Percentiles rank a stretch among this genome's conserved stretches.
These are phyloP conservation scores for Artomyces pyxidatus DNA, from an alignment of 768 basidiomycete species.

Conservation along the genomic window DNA sequence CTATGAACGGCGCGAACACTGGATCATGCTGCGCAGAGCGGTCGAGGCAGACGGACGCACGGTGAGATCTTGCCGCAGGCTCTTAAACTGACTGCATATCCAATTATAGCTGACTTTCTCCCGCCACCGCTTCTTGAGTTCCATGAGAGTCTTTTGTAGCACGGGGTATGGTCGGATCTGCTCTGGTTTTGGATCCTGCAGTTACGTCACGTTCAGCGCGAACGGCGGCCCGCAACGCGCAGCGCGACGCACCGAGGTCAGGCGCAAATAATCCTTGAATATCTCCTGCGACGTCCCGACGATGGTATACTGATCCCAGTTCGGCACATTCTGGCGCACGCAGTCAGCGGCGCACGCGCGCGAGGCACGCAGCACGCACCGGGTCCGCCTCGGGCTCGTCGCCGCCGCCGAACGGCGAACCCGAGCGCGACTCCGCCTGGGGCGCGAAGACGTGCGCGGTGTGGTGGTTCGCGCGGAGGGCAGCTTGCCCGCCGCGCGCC, in stretches of 20 bases:
- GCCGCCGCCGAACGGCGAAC: slow-evolving; percentile 39
- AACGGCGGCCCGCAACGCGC: neutral
- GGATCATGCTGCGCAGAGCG: slow-evolving; percentile 1
- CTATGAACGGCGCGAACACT: slow-evolving; percentile 31
- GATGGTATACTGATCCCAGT: slow-evolving; percentile 95
- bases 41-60: slow-evolving; percentile 42
- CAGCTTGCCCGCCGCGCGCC: slow-evolving; percentile 28
- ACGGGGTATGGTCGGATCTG: slow-evolving; percentile 85
- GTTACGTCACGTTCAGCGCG: neutral
- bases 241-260: slow-evolving; percentile 67
- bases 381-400: slow-evolving; percentile 72
- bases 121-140: slow-evolving; percentile 86
- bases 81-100: slow-evolving; percentile 98
- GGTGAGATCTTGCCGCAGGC: slow-evolving; percentile 92
- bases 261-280: slow-evolving; percentile 92
- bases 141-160: slow-evolving; percentile 74
- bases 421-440: slow-evolving; percentile 25
- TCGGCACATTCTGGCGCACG: slow-evolving; percentile 71
- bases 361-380: slow-evolving; percentile 33
- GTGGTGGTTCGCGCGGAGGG: slow-evolving; percentile 31
- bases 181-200: slow-evolving; percentile 88
- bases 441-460: slow-evolving; percentile 44
- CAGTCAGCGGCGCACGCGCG: neutral
- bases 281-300: slow-evolving; percentile 84
- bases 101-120: slow-evolving; percentile 72